Percentiles rank a stretch among this genome's conserved stretches.
Conservation (phyloP, 2,329 filamentous ascomycete genomes). For the Penicillium sp. region DNA sequence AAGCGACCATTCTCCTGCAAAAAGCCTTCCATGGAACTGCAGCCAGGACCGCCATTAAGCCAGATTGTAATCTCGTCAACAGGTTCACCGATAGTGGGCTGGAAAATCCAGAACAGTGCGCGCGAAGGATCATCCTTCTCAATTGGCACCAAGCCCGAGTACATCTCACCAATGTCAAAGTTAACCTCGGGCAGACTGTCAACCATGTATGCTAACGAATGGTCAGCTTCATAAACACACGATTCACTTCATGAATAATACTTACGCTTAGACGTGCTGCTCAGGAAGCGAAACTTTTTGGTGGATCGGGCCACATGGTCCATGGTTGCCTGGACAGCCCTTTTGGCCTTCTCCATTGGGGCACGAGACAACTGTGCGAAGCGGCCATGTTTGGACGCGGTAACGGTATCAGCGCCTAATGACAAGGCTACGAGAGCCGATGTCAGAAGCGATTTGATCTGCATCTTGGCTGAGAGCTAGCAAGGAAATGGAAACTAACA, state of each 20-base stretch:
- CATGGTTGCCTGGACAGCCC: conserved; percentile 11
- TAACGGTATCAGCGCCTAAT: conserved; percentile 19
- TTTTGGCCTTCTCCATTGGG: conserved; percentile 24
- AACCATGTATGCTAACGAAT: conserved; percentile 57
- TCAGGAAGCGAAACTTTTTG: conserved; percentile 29
- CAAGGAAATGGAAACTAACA: background rate
- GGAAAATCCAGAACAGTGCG: conserved; percentile 51
- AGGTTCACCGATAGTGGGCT: conserved; percentile 45
- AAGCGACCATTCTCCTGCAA: conserved; percentile 78
- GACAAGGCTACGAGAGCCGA: conserved; percentile 24
- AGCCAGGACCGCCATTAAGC: conserved; percentile 57
- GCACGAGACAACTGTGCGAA: conserved; percentile 27
- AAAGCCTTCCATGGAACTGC: conserved; percentile 64
- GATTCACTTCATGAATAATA: background rate
- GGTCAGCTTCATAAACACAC: background rate
- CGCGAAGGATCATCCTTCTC: conserved; percentile 47
- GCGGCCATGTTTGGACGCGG: conserved; percentile 26
- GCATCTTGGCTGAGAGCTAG: conserved; percentile 20
- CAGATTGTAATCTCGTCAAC: conserved; percentile 46
- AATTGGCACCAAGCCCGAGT: conserved; percentile 55
- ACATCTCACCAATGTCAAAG: conserved; percentile 63
- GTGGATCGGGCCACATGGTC: conserved; percentile 12
- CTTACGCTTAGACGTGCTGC: conserved; percentile 27
- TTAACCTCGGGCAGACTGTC: conserved; percentile 66
- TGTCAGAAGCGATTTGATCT: conserved; percentile 26